phyloP scores from a whole-genome alignment of 805 yeast species.

The Candida ficus region DNA sequence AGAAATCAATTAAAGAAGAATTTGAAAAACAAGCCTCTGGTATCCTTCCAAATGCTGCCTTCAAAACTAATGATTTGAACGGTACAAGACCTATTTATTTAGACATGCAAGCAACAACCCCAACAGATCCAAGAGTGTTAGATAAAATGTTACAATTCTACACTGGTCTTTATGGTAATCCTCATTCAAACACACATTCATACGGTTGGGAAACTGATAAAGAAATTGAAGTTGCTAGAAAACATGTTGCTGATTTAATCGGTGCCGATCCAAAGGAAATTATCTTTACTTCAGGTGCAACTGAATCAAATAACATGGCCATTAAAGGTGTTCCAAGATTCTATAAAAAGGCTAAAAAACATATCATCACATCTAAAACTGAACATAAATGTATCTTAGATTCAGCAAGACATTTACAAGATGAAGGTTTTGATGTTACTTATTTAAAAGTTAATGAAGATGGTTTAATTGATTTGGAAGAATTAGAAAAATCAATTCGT shows the following conservation, averaged over 20 bases:
- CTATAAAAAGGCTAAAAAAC: slow-evolving; percentile 84
- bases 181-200: slow-evolving; percentile 94
- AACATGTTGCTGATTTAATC: slow-evolving; percentile 75
- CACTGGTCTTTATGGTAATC: slow-evolving; percentile 95
- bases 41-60: slow-evolving; percentile 36
- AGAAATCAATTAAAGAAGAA: slow-evolving; percentile 6
- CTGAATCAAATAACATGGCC: slow-evolving; percentile 94
- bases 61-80: slow-evolving; percentile 34
- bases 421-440: slow-evolving; percentile 95
- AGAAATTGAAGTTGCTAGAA: slow-evolving; percentile 85
- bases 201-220: slow-evolving; percentile 99
- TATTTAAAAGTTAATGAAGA: slow-evolving; percentile 78
- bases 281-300: slow-evolving; percentile 95
- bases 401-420: slow-evolving; percentile 90
- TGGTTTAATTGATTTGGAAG: slow-evolving; percentile 76
- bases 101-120: slow-evolving; percentile 98
- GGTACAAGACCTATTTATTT: slow-evolving; percentile 90
- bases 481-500: slow-evolving; percentile 75
- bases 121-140: slow-evolving; percentile 93
- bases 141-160: slow-evolving; percentile 81
- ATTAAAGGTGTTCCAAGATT: slow-evolving; percentile 94
- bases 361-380: slow-evolving; percentile 92
- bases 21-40: slow-evolving; percentile 23
- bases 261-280: slow-evolving; percentile 96
- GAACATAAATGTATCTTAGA: slow-evolving; percentile 99